These are phyloP conservation scores for Marvania coccoides DNA, from an alignment of 139 green algal genomes.

Conservation along the genomic window DNA sequence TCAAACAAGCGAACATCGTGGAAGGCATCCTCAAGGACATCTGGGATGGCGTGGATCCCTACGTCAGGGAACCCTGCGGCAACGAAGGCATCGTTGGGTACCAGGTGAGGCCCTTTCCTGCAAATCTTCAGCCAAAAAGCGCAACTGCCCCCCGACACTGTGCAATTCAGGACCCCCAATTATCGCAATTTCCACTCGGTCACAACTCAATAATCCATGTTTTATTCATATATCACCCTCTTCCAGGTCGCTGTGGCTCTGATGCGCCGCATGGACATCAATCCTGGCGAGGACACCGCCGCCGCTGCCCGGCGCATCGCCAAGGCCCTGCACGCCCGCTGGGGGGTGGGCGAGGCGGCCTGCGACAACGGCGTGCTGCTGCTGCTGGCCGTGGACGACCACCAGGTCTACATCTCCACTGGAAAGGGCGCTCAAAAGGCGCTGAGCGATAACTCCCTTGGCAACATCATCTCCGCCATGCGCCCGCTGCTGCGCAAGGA, in stretches of 20 bases:
- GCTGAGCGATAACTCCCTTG: slow-evolving; percentile 20
- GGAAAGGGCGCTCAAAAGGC: slow-evolving; percentile 10
- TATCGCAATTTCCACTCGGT: no score
- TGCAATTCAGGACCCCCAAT: no score
- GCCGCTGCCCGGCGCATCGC: slow-evolving; percentile 37
- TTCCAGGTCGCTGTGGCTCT: slow-evolving; percentile 50
- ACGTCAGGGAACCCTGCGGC: slow-evolving; percentile 4
- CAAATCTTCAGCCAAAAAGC: no score
- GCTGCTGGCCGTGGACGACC: slow-evolving; percentile 46
- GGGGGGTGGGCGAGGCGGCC: slow-evolving; percentile 49
- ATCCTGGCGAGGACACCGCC: neutral
- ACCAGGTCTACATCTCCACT: slow-evolving; percentile 45
- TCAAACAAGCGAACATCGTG: slow-evolving; percentile 23
- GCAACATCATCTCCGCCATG: slow-evolving; percentile 32
- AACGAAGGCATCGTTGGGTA: slow-evolving; percentile 21
- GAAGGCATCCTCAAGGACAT: slow-evolving; percentile 48
- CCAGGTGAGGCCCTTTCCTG: slow-evolving; percentile 18
- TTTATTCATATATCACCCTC: neutral
- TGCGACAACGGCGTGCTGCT: slow-evolving; percentile 67
- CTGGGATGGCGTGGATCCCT: slow-evolving; percentile 26
- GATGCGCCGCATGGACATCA: slow-evolving; percentile 34
- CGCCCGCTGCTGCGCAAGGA: slow-evolving; percentile 18
- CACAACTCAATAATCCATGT: neutral
- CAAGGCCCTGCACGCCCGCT: slow-evolving; percentile 37
- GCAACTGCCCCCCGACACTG: no score